Base-by-base conservation (phyloP, 169 alveolate genomes). In the Eimeria necatrix region DNA sequence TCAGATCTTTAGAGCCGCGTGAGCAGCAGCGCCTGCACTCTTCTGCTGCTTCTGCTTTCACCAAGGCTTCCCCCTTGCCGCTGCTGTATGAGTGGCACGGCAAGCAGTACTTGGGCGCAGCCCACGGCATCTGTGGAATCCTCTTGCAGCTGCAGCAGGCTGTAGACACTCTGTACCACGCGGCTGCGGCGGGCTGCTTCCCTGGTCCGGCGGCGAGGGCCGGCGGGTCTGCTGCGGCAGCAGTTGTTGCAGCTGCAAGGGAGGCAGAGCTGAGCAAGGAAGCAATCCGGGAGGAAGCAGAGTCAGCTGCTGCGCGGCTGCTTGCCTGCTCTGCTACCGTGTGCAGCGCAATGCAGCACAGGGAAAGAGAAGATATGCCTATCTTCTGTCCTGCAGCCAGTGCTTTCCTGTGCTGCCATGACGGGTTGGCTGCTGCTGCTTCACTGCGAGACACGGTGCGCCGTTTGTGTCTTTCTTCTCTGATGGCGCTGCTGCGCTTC, bases 121-220 rank as follows among this genome's bases (percentile, higher is more conserved):
- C 98, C 78, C 99, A 98, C 96, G 99, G 99, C 41, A 78, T 96
- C 49, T 95, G 97, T 32, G 99, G 99, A 14, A 92, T 97, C 12
- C 26, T 98, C 51, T 95, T 97, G 84, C 91, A 96, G 95, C 49
- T 98, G 16, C 56, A 97, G 84, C 96, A 95, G 64, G 91, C 97
- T 41, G 85, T 94, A 46, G 96, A 91, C 46, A 76, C 87, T 4
- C 87, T 76, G 22, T 49, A 76, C 61, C 87, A 76, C n/a, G 87
- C 87, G 18, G 87, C 87, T 76, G 64, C 61, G 10, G 59, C 87
- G 59, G 87, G 74, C 52, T 73, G 68, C 84, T 88, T 70, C 22
- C 68, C 71, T 32, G 83, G 95, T 26, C 59, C 78, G 12, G 56
- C 64, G 3, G 60, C 12, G 3, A 32, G 16, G 51, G 48, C 64